Conservation (phyloP, 371 early-diverging fungal genomes). For the Mortierella sp. region DNA sequence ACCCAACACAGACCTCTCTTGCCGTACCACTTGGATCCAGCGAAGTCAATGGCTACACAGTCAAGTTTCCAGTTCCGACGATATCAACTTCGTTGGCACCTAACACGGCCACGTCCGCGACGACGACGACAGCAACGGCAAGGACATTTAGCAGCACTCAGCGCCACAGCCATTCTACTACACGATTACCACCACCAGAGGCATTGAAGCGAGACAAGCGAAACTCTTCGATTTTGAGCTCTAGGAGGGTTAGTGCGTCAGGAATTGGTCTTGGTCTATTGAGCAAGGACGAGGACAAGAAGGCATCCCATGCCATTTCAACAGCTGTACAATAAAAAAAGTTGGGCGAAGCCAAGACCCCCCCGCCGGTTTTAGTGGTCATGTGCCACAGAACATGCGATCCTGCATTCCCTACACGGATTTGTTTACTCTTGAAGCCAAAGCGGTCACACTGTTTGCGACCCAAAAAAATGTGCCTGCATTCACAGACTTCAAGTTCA, state of each 20-base stretch:
- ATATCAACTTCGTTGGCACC: neutral
- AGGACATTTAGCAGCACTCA: constrained; percentile 48
- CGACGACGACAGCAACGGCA: constrained; percentile 18
- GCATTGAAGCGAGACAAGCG: constrained; percentile 50
- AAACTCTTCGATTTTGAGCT: constrained; percentile 50
- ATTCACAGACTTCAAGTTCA: neutral
- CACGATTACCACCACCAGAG: constrained; percentile 34
- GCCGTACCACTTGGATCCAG: constrained; percentile 1
- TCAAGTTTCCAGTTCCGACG: constrained; percentile 9
- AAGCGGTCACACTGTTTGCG: no score
- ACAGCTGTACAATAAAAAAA: constrained; percentile 2
- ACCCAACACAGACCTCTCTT: constrained; percentile 1
- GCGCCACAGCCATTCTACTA: constrained; percentile 21
- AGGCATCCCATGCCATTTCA: neutral
- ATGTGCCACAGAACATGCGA: no score
- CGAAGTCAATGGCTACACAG: constrained; percentile 8
- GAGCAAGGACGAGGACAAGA: constrained; percentile 43
- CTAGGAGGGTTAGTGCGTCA: constrained; percentile 44
- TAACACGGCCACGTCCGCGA: neutral
- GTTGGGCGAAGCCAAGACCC: constrained; percentile 19
- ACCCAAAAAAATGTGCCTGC: neutral
- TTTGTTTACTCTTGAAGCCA: neutral
- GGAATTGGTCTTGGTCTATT: constrained; percentile 49
- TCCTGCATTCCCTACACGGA: no score
- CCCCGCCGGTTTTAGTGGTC: no score